phyloP scores from a whole-genome alignment of 495 filamentous ascomycete species.

The Clavariopsis aquatica region DNA sequence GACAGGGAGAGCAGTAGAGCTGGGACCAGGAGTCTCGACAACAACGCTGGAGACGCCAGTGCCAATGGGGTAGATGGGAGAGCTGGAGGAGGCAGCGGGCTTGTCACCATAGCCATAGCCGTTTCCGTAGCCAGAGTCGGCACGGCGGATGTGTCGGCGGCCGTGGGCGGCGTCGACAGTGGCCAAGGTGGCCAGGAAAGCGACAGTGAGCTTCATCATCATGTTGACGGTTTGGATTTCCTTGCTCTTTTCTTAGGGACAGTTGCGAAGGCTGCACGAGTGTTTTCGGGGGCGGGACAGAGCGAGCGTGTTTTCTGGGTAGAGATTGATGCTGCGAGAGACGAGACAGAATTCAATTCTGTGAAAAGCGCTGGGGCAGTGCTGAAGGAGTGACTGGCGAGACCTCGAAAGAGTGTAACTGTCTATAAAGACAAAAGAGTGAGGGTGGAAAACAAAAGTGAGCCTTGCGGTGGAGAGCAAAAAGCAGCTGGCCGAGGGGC shows the following conservation, averaged over 20 bases:
- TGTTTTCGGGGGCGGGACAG: constrained; percentile 8
- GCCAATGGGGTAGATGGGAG: not conserved
- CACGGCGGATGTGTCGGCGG: constrained; percentile 23
- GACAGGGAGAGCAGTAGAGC: constrained; percentile 1
- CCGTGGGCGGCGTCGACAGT: constrained; percentile 25
- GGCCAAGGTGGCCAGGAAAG: constrained; percentile 30
- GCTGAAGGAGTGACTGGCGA: constrained; percentile 35
- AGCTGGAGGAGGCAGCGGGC: constrained; percentile 6
- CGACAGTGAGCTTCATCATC: constrained; percentile 37
- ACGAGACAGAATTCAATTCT: constrained; percentile 39
- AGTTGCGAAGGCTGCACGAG: constrained; percentile 9
- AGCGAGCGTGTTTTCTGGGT: constrained; percentile 16
- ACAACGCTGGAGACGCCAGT: constrained; percentile 4
- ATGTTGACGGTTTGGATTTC: constrained; percentile 21
- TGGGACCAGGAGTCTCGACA: not conserved
- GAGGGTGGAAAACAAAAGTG: constrained; percentile 21
- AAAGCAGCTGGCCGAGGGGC: not conserved
- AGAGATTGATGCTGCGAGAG: constrained; percentile 36
- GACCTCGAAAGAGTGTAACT: constrained; percentile 24
- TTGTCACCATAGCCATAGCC: constrained; percentile 13
- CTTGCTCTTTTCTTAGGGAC: constrained; percentile 29
- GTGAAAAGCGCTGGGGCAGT: constrained; percentile 10
- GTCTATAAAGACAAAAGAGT: constrained; percentile 34
- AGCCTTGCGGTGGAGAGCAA: constrained; percentile 35
- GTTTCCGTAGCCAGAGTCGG: constrained; percentile 16